phyloP scores from a whole-genome alignment of 495 filamentous ascomycete genomes.

The Letharia columbiana region DNA sequence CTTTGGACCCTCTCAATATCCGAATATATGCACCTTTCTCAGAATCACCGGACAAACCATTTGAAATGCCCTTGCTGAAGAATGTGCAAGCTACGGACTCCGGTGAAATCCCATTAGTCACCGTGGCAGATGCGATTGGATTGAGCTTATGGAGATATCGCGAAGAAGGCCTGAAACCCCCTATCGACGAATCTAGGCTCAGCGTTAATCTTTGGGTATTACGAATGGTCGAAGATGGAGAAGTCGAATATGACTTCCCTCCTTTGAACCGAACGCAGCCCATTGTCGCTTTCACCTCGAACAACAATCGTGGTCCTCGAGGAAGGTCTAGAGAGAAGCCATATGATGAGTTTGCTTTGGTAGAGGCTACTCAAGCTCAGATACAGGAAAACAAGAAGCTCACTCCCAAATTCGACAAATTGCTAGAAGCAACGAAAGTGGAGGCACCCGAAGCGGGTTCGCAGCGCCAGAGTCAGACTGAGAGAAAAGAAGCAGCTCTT shows the following conservation, averaged over 20 bases:
- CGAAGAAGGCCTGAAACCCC: slow-evolving; percentile 69
- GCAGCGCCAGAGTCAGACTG: slow-evolving; percentile 13
- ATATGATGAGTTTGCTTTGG: slow-evolving; percentile 89
- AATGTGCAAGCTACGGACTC: slow-evolving; percentile 64
- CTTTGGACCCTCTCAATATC: slow-evolving; percentile 70
- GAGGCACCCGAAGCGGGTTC: slow-evolving; percentile 30
- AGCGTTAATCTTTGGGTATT: slow-evolving; percentile 90
- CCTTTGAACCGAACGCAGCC: slow-evolving; percentile 69
- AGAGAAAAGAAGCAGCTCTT: slow-evolving; percentile 44
- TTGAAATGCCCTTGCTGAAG: slow-evolving; percentile 69
- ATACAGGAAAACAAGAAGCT: slow-evolving; percentile 67
- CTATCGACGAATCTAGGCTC: slow-evolving; percentile 56
- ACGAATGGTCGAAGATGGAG: slow-evolving; percentile 90
- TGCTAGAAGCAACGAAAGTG: slow-evolving; percentile 40
- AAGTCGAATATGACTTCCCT: slow-evolving; percentile 94
- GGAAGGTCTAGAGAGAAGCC: slow-evolving; percentile 68
- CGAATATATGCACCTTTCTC: slow-evolving; percentile 86
- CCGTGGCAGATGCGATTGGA: slow-evolving; percentile 85
- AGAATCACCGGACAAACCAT: slow-evolving; percentile 54
- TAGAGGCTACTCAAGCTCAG: slow-evolving; percentile 67
- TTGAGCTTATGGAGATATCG: slow-evolving; percentile 78
- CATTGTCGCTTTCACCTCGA: slow-evolving; percentile 80
- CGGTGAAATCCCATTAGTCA: slow-evolving; percentile 53
- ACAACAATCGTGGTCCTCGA: slow-evolving; percentile 67
- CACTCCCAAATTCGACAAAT: slow-evolving; percentile 62